Percentiles rank a stretch among this genome's conserved stretches.
Evolutionary conservation across 805 yeast genomes (phyloP).

Genomic region (Groenewaldozyma tartarivorans): DNA sequence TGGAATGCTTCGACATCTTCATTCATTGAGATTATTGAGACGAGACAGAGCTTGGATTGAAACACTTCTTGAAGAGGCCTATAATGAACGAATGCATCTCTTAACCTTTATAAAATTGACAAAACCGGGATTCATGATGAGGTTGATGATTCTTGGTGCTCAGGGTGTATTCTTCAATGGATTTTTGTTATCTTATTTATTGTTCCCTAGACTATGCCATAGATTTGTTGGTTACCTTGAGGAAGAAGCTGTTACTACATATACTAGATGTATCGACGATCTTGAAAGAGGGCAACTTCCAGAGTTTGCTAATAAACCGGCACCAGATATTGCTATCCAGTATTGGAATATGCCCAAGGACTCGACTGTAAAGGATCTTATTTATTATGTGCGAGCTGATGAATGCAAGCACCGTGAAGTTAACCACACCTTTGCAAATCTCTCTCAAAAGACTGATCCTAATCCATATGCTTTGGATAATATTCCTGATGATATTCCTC

Average conservation of each 20-base stretch:
- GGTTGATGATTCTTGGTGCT: slow-evolving; percentile 45
- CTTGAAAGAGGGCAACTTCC: slow-evolving; percentile 41
- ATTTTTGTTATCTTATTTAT: slow-evolving; percentile 51
- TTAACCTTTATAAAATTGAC: slow-evolving; percentile 58
- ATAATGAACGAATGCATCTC: slow-evolving; percentile 70
- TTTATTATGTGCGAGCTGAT: slow-evolving; percentile 59
- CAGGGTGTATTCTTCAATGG: slow-evolving; percentile 64
- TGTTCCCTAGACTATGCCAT: slow-evolving; percentile 57
- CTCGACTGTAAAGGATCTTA: slow-evolving; percentile 48
- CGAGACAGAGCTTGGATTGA: slow-evolving; percentile 71
- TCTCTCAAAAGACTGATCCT: slow-evolving; percentile 43
- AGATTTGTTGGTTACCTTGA: slow-evolving; percentile 71
- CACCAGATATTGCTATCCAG: slow-evolving; percentile 43
- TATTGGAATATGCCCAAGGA: slow-evolving; percentile 53
- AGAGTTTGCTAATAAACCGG: slow-evolving; percentile 30
- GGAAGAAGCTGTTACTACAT: slow-evolving; percentile 67
- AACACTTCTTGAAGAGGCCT: slow-evolving; percentile 64
- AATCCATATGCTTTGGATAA: slow-evolving; percentile 55
- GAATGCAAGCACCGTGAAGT: slow-evolving; percentile 76
- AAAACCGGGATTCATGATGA: slow-evolving; percentile 50
- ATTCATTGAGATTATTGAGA: slow-evolving; percentile 48
- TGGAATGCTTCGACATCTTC: slow-evolving; percentile 60
- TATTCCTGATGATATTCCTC: slow-evolving; percentile 22
- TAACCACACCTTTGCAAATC: slow-evolving; percentile 65
- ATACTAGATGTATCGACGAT: slow-evolving; percentile 50